phyloP scores from a whole-genome alignment of 257 asterid species.

The Paulownia fortunei region DNA sequence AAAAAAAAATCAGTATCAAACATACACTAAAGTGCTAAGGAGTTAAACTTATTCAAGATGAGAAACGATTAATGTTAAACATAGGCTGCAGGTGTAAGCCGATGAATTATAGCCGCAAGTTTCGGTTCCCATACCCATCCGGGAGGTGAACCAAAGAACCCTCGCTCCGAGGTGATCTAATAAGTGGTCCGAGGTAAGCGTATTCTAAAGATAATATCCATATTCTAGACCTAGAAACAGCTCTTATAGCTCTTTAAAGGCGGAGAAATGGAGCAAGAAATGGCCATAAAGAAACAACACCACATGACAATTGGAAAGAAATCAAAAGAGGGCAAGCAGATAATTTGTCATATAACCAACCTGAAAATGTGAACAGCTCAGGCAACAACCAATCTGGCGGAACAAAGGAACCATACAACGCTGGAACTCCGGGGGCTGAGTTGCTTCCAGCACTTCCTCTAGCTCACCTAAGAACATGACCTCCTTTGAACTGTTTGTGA shows the following conservation, averaged over 20 bases:
- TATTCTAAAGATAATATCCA: too few relatives aligned
- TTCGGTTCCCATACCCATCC: too few relatives aligned
- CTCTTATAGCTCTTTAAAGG: too few relatives aligned
- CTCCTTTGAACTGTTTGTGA: conserved; percentile 84
- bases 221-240: too few relatives aligned
- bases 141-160: too few relatives aligned
- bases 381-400: conserved; percentile 62
- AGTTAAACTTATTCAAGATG: neutral
- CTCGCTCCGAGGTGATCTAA: too few relatives aligned
- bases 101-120: too few relatives aligned
- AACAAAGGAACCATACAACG: conserved; percentile 87
- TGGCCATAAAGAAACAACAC: conserved; percentile 2
- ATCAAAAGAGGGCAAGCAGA: conserved; percentile 1
- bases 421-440: conserved; percentile 80
- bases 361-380: conserved; percentile 88
- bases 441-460: conserved; percentile 86
- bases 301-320: neutral
- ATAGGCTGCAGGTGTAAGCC: neutral
- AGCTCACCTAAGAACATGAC: conserved; percentile 85
- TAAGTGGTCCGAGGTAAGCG: too few relatives aligned
- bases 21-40: neutral
- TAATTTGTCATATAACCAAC: conserved; percentile 38
- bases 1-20: conserved; percentile 1
- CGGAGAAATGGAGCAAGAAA: conserved; percentile 26
- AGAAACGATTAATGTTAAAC: neutral